Percentiles rank a stretch among this genome's conserved stretches.
phyloP scores from a whole-genome alignment of 257 asterid genomes.

The Petunia axillaris region DNA sequence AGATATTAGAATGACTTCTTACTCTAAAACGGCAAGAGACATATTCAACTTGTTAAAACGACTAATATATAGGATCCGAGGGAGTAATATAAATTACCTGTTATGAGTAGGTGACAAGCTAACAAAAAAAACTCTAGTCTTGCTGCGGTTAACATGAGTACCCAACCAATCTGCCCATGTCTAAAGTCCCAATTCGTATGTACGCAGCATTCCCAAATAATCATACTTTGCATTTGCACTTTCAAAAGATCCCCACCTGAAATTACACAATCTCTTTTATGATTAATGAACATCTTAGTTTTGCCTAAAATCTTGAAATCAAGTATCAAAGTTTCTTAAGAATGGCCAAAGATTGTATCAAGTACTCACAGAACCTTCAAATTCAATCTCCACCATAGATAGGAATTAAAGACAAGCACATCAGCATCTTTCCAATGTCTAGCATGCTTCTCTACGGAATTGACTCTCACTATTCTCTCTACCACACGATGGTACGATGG shows the following conservation, averaged over 20 bases:
- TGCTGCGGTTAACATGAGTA: constrained; percentile 52
- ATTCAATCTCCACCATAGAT: constrained; percentile 61
- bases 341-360: constrained; percentile 1
- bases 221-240: constrained; percentile 42
- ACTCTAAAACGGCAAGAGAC: background rate
- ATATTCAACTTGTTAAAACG: background rate
- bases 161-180: constrained; percentile 79
- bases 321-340: background rate
- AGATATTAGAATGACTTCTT: background rate
- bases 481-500: constrained; percentile 33
- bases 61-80: background rate
- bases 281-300: background rate
- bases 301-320: background rate
- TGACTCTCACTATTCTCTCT: constrained; percentile 39
- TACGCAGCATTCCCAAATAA: constrained; percentile 46
- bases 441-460: constrained; percentile 58
- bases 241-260: constrained; percentile 64
- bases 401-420: constrained; percentile 60
- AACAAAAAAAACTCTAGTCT: constrained; percentile 60
- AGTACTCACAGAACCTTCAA: constrained; percentile 54
- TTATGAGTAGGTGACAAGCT: constrained; percentile 58
- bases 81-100: constrained; percentile 33
- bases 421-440: constrained; percentile 64
- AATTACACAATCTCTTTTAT: constrained; percentile 5
- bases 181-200: constrained; percentile 57